Base-by-base conservation (phyloP, 1,284 basidiomycete species). In the Tilletia walkeri region DNA sequence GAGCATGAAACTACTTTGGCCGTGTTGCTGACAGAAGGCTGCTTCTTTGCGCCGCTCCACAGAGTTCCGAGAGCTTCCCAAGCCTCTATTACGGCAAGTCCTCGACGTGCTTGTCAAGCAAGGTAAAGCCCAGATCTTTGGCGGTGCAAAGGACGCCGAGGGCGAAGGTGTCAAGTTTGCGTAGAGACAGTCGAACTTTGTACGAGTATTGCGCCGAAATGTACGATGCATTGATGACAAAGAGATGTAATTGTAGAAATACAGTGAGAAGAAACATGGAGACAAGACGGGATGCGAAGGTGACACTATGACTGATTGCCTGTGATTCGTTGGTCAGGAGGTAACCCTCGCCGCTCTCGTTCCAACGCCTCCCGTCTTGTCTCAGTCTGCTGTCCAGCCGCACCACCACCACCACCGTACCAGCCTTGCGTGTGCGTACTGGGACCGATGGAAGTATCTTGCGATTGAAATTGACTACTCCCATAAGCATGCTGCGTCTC, bases 61-160 rank as follows among this genome's bases (percentile, higher is more conserved):
- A 87, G 87, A 87, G 12, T 87, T 88, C 74, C 78, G 84, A 70
- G 77, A 84, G 34, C 77, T 88, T 2, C 86, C 86, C 0, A 70
- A 74, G 2, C 71, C 84, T 0, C 70, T 87, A 45, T 76, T 88
- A 1, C 82, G 86, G 1, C 82, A 82, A 61, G 85, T 86, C 2
- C 75, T 88, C 16, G 86, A 86, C 39, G 80, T 85, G 9, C 82
- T 88, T 16, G 84, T 85, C 67, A 85, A 85, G 70, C 82, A 84
- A 63, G 86, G 85, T 36, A 86, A 86, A 73, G 86, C 86, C n/a
- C 86, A 86, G 75, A 81, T 87, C 41, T 83, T 88, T 77, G 81
- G 78, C 18, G 82, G 82, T 3, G 66, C 78, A 0, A 86, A 86
- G 4, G 84, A 85, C 38, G 85, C 84, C 1, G 76, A 79, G 18